Conservation (phyloP, 2,329 filamentous ascomycete genomes). For the Fusarium graminum region DNA sequence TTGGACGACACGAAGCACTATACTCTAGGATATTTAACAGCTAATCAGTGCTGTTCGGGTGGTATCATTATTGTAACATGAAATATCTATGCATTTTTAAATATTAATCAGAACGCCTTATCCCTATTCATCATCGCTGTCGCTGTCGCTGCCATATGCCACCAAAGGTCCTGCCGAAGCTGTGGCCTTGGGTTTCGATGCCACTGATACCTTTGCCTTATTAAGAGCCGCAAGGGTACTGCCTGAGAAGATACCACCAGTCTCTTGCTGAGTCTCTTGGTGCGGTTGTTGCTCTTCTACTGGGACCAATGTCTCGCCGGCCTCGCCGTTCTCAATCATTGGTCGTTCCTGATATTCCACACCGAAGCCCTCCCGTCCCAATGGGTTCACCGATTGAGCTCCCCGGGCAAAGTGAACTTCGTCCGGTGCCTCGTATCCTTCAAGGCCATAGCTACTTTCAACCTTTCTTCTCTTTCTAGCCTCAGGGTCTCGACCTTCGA, state of each 20-base stretch:
- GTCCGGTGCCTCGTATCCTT: constrained; percentile 94
- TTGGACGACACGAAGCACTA: constrained; percentile 83
- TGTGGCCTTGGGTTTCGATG: constrained; percentile 66
- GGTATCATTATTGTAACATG: constrained; percentile 52
- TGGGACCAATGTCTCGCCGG: constrained; percentile 52
- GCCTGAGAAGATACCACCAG: constrained; percentile 80
- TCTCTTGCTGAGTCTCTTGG: constrained; percentile 55
- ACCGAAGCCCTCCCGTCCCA: constrained; percentile 70
- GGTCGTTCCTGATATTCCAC: constrained; percentile 71
- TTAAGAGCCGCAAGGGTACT: constrained; percentile 85
- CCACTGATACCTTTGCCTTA: constrained; percentile 65
- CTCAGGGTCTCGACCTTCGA: constrained; percentile 91
- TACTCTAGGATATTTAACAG: constrained; percentile 92
- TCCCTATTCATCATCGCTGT: constrained; percentile 76
- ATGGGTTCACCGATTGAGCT: constrained; percentile 73
- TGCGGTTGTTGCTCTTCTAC: constrained; percentile 56
- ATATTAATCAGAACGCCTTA: constrained; percentile 46
- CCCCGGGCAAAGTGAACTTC: constrained; percentile 92
- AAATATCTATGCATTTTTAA: constrained; percentile 46
- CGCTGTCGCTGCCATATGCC: constrained; percentile 90
- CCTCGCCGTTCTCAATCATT: constrained; percentile 70
- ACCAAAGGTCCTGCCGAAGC: constrained; percentile 79
- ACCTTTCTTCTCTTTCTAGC: constrained; percentile 89
- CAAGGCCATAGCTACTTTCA: constrained; percentile 87
- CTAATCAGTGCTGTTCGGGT: constrained; percentile 54